phyloP scores from a whole-genome alignment of 2,329 filamentous ascomycete genomes.

The Beauveria sp. region DNA sequence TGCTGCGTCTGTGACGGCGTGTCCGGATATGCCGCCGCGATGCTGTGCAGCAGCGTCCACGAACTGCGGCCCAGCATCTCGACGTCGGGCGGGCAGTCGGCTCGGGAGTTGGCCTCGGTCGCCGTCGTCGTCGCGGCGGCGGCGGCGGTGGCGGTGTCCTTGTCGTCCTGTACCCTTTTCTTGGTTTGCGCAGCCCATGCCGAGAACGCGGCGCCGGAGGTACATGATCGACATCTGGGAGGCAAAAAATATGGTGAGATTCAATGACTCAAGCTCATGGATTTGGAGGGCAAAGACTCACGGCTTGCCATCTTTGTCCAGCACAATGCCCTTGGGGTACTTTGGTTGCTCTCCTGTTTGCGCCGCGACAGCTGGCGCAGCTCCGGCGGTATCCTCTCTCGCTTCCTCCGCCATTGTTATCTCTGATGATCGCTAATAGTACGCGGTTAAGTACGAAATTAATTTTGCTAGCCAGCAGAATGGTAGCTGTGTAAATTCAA shows the following conservation, averaged over 20 bases:
- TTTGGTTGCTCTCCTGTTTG: constrained; percentile 32
- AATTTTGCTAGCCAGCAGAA: background rate
- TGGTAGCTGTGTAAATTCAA: background rate
- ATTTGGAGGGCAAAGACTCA: constrained; percentile 39
- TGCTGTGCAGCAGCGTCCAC: constrained; percentile 90
- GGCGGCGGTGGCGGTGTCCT: constrained; percentile 16
- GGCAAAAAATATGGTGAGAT: constrained; percentile 10
- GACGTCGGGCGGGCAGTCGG: constrained; percentile 84
- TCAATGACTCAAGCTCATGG: background rate
- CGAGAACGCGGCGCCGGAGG: constrained; percentile 45
- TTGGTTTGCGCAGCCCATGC: constrained; percentile 51
- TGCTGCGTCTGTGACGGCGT: constrained; percentile 62
- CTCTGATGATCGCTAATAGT: background rate
- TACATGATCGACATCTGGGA: constrained; percentile 63
- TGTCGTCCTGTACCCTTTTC: constrained; percentile 23
- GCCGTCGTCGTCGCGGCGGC: background rate
- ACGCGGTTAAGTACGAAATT: background rate
- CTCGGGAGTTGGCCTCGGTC: constrained; percentile 24
- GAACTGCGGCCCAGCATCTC: constrained; percentile 77
- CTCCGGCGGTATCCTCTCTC: constrained; percentile 19
- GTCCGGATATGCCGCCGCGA: constrained; percentile 79
- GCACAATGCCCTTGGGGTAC: constrained; percentile 62
- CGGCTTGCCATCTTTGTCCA: constrained; percentile 81
- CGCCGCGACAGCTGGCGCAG: constrained; percentile 15
- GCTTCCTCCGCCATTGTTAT: constrained; percentile 31